Conservation (phyloP, 331 rosid genomes). For the Pyrus hybrid region DNA sequence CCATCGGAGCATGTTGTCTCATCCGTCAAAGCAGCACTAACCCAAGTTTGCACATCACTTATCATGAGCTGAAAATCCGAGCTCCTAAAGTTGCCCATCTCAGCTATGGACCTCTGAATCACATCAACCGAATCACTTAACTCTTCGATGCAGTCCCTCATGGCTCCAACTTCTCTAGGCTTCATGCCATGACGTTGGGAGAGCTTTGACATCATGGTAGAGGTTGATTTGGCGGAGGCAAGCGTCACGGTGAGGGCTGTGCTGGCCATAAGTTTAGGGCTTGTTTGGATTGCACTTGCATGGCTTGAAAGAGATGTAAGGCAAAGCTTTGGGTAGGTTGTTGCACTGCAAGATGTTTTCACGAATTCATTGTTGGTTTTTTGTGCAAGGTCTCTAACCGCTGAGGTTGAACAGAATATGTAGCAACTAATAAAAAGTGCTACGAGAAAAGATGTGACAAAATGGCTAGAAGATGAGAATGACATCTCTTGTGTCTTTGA, state of each 20-base stretch:
- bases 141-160: conserved; percentile 68
- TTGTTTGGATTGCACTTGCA: conserved; percentile 42
- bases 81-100: conserved; percentile 32
- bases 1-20: conserved; percentile 71
- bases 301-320: conserved; percentile 51
- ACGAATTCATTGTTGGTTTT: conserved; percentile 44
- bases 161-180: conserved; percentile 39
- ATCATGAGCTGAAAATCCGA: conserved; percentile 29
- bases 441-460: conserved; percentile 8
- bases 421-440: not conserved
- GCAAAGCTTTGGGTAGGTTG: conserved; percentile 68
- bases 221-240: conserved; percentile 44
- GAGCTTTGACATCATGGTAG: conserved; percentile 18
- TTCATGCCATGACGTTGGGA: conserved; percentile 25
- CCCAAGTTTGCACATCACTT: conserved; percentile 76
- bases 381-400: conserved; percentile 14
- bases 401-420: conserved; percentile 3
- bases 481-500: not conserved
- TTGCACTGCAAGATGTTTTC: conserved; percentile 48
- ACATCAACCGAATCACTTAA: conserved; percentile 51
- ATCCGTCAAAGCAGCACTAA: conserved; percentile 78
- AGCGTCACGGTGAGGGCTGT: conserved; percentile 59
- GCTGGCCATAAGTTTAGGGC: conserved; percentile 35
- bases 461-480: conserved; percentile 21
- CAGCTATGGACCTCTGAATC: conserved; percentile 38